Evolutionary conservation across 495 filamentous ascomycete genomes (phyloP).

Genomic region (Mycothermus thermophilus): DNA sequence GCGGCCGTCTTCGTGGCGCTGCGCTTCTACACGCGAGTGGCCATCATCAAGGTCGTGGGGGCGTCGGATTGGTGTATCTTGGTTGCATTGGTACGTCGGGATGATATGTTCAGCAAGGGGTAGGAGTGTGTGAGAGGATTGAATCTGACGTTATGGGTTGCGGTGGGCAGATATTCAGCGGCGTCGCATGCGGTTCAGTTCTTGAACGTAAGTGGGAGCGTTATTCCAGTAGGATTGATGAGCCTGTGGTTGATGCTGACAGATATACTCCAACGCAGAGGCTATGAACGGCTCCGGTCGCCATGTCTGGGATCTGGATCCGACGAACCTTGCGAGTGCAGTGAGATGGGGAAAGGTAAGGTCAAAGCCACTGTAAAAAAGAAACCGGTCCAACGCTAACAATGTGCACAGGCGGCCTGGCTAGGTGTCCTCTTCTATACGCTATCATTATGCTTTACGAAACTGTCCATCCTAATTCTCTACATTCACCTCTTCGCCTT

Average conservation of each 20-base stretch:
- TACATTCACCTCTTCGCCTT: slow-evolving; percentile 29
- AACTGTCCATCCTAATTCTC: slow-evolving; percentile 24
- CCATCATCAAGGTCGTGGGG: slow-evolving; percentile 15
- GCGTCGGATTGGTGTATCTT: slow-evolving; percentile 20
- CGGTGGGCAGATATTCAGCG: slow-evolving; percentile 15
- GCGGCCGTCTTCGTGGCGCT: slow-evolving; percentile 17
- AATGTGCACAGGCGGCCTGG: slow-evolving; percentile 13
- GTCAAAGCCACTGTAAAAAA: neutral
- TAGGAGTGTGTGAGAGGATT: too few relatives aligned
- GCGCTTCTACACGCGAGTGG: slow-evolving; percentile 17
- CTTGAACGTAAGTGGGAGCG: slow-evolving; percentile 18
- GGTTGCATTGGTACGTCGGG: slow-evolving; percentile 11
- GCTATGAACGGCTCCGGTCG: slow-evolving; percentile 14
- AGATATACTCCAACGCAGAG: too few relatives aligned
- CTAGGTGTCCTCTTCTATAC: slow-evolving; percentile 19
- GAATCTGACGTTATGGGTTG: too few relatives aligned
- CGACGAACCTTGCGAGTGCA: slow-evolving; percentile 5
- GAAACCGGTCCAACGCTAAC: neutral
- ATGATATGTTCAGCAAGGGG: too few relatives aligned
- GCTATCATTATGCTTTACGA: slow-evolving; percentile 19
- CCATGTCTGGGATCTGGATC: slow-evolving; percentile 20
- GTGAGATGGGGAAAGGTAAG: slow-evolving; percentile 18
- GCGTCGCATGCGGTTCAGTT: slow-evolving; percentile 10
- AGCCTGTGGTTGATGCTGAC: too few relatives aligned
- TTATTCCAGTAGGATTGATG: too few relatives aligned